Evolutionary conservation across 257 asterid genomes (phyloP).

Genomic region (Solanum microdontum): DNA sequence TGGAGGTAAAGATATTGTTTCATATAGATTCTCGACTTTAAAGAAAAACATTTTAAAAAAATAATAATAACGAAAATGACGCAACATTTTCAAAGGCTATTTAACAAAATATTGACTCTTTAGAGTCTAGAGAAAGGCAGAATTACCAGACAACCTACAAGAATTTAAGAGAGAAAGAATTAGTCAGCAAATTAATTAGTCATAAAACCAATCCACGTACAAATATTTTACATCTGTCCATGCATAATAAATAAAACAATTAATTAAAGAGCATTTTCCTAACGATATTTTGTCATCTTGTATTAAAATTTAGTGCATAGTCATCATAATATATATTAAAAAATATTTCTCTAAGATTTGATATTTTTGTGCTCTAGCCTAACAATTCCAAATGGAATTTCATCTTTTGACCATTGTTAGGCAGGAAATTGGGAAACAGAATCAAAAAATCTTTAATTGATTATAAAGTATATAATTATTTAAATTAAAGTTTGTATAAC

Average conservation of each 20-base stretch:
- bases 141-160: background rate
- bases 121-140: background rate
- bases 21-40: too few relatives aligned
- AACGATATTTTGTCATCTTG: background rate
- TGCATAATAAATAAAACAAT: background rate
- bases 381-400: background rate
- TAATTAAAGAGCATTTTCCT: background rate
- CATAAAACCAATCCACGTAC: background rate
- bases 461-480: background rate
- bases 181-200: background rate
- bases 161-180: background rate
- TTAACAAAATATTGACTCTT: background rate
- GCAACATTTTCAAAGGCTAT: background rate
- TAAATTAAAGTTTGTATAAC: background rate
- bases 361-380: background rate
- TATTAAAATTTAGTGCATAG: background rate
- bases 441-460: background rate
- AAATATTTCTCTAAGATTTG: background rate
- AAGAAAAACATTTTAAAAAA: accelerated
- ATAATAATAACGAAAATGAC: background rate
- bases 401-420: background rate
- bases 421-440: background rate
- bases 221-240: background rate
- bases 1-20: too few relatives aligned
- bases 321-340: background rate